Percentiles rank a stretch among this genome's conserved stretches.
phyloP scores from a whole-genome alignment of 2,329 filamentous ascomycete species.

The Colletotrichum sp. region DNA sequence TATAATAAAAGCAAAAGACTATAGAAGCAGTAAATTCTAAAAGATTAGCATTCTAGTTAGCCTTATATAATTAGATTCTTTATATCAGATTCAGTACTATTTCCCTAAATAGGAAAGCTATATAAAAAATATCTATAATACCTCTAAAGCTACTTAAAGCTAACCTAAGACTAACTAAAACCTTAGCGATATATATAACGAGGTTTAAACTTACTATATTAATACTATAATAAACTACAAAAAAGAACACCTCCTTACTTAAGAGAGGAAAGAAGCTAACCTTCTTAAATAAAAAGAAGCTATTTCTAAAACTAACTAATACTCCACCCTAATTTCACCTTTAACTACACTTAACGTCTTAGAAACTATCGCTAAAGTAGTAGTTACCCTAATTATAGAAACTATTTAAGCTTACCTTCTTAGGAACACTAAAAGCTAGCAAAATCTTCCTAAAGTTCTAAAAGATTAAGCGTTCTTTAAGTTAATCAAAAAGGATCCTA shows the following conservation, averaged over 20 bases:
- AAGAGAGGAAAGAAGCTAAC: background rate
- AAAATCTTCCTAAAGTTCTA: rapidly evolving
- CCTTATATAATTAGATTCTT: background rate
- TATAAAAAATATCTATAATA: background rate
- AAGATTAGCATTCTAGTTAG: background rate
- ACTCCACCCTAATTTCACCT: background rate
- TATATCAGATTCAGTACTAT: background rate
- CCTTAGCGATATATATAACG: background rate
- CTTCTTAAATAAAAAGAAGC: background rate
- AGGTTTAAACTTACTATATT: background rate
- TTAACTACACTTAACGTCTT: background rate
- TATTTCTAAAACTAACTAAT: background rate
- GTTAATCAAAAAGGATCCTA: background rate
- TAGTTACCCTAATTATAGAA: background rate
- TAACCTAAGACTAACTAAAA: background rate
- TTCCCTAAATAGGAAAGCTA: background rate
- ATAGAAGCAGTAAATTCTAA: background rate
- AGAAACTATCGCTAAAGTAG: background rate
- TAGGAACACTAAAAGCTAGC: background rate
- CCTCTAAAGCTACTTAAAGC: background rate
- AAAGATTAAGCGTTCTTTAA: background rate
- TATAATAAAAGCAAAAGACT: background rate
- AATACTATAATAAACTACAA: background rate
- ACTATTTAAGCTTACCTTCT: background rate
- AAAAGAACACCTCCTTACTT: background rate